Conservation (phyloP, 805 yeast species). For the Dipodascus albidus region DNA sequence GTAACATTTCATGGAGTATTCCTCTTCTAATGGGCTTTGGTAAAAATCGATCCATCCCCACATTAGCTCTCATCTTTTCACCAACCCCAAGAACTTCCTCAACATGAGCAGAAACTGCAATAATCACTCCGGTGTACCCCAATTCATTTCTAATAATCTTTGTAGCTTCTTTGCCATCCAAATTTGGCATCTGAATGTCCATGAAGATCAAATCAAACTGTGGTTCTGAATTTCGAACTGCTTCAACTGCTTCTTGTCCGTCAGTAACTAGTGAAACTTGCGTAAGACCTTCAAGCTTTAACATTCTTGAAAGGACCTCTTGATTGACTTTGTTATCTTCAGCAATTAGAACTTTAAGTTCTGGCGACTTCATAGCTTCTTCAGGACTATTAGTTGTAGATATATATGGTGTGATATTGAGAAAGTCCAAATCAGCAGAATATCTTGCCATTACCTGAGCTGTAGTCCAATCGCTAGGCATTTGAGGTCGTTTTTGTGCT, state of each 20-base stretch:
- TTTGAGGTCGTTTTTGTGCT: neutral
- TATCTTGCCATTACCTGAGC: neutral
- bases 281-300: conserved; percentile 61
- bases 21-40: conserved; percentile 77
- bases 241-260: conserved; percentile 77
- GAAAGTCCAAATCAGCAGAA: neutral
- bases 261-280: conserved; percentile 71
- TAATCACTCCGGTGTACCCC: conserved; percentile 60
- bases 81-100: conserved; percentile 78
- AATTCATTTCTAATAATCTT: conserved; percentile 54
- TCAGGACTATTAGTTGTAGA: neutral
- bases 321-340: conserved; percentile 92
- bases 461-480: neutral
- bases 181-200: conserved; percentile 97
- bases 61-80: no score
- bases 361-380: neutral
- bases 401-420: neutral
- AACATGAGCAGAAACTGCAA: conserved; percentile 88
- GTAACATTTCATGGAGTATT: conserved; percentile 37
- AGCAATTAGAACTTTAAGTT: conserved; percentile 54
- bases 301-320: conserved; percentile 78
- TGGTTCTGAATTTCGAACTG: conserved; percentile 38
- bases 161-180: conserved; percentile 85
- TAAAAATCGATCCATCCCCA: conserved; percentile 74
- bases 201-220: conserved; percentile 69